These are phyloP conservation scores for Aspergillus sp. DNA, from an alignment of 2,329 filamentous ascomycete species.

Conservation along the genomic window DNA sequence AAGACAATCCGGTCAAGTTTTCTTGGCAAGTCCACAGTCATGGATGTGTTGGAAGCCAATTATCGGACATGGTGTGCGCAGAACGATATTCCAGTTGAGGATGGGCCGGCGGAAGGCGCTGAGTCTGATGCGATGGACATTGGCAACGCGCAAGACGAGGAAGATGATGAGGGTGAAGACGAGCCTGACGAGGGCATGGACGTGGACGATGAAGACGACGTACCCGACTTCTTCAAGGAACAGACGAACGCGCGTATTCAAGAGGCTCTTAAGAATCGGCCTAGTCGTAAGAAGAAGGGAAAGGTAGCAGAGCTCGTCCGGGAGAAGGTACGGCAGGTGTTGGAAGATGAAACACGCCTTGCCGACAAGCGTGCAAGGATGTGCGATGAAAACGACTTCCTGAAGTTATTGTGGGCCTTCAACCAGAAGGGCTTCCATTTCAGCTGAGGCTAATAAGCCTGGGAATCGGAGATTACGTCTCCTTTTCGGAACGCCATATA, in stretches of 20 bases:
- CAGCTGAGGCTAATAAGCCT: slow-evolving; percentile 51
- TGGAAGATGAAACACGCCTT: slow-evolving; percentile 77
- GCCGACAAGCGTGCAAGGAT: slow-evolving; percentile 79
- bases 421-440: slow-evolving; percentile 95
- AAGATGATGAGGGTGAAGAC: slow-evolving; percentile 48
- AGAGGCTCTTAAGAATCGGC: slow-evolving; percentile 50
- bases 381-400: slow-evolving; percentile 90
- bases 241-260: slow-evolving; percentile 38
- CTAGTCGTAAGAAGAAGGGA: slow-evolving; percentile 70
- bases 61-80: slow-evolving; percentile 89
- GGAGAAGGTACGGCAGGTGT: slow-evolving; percentile 80
- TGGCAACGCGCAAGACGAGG: slow-evolving; percentile 37
- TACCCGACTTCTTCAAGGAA: slow-evolving; percentile 84
- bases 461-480: not conserved
- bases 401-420: slow-evolving; percentile 78
- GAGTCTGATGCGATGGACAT: slow-evolving; percentile 41
- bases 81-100: slow-evolving; percentile 77
- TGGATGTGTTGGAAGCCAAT: slow-evolving; percentile 82
- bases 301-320: slow-evolving; percentile 80
- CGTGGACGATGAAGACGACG: slow-evolving; percentile 61
- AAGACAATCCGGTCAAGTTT: slow-evolving; percentile 82
- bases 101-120: slow-evolving; percentile 51
- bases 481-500: slow-evolving; percentile 10
- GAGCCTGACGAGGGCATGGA: slow-evolving; percentile 55
- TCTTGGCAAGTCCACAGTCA: slow-evolving; percentile 75